Base-by-base conservation (phyloP, 805 yeast species). In the Metschnikowia similis region DNA sequence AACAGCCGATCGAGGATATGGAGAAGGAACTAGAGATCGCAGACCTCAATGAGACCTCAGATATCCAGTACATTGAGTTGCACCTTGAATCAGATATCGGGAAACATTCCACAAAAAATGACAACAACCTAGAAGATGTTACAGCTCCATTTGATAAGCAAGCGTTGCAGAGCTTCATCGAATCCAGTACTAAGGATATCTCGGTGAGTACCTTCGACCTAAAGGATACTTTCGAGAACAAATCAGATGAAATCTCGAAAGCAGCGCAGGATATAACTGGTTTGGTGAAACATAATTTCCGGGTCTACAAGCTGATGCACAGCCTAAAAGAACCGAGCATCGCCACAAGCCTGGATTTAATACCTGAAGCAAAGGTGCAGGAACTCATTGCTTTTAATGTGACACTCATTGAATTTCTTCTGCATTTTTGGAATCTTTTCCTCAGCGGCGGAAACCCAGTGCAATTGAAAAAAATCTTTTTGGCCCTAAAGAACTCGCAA, bases 61-160 rank as follows among this genome's bases (percentile, higher is more conserved):
- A 62, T 3, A 70, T 82, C 1, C 81, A 80, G 50, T 84, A 80
- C 56, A 78, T 84, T 21, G 78, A 79, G 60, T 65, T 82, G 41
- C 61, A 71, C 47, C 63, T 79, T 30, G 67, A 68, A 38, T 49
- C 63, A 1, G 56, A 58, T 31, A 53, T 53, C 28, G 39, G 62
- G 14, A 50, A 52, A 44, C 32, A 59, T 60, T 17, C 54, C 55
- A 36, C 61, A 54, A 49, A 49, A 60, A 35, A 53, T 2, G 60
- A 61, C 28, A 45, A 7, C 9, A 44, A 41, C 5, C 50, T 37
- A 2, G 45, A 43, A 16, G 42, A 47, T 1, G 45, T 27, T 10
- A 34, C 46, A 38, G 45, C 11, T 13, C 40, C 53, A 4, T 51
- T 54, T 31, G 46, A 43, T 11, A 42, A 40, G 21, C 27, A 41